Evolutionary conservation across 306 rosid genomes (phyloP), one percentile per base, ranked within the genome.

Genomic region (Prunus armeniaca): DNA sequence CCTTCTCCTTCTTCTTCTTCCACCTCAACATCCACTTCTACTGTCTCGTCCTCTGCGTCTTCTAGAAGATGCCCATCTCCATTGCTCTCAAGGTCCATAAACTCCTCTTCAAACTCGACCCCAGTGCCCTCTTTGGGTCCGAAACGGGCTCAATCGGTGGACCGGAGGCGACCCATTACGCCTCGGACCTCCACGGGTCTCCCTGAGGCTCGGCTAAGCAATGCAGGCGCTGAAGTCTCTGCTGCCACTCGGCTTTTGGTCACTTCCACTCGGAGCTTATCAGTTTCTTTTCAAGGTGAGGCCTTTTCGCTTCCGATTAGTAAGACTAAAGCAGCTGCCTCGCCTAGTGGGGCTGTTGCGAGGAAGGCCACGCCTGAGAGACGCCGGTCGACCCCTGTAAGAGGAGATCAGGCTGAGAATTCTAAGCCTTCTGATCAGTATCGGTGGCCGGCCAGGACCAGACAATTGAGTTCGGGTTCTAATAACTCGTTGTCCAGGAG

Each of bases 221-320:
- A 84, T 84, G 87, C 82, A 8, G 80, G 83, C 19, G 78, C 76
- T 17, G 93, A 89, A 27, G 80, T 80, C 30, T 86, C 96, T 45
- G 84, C 88, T 17, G 99, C 97, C 10, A 82, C 96, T 4, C 89
- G 93, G 88, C 99, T 93, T 67, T 76, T 96, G 27, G 91, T 93
- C 45, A 96, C 96, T 75, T 96, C 99, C 25, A 92, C 98, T 2
- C 79, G 99, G 89, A 96, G 99, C 77, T 73, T 96, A 19, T 96
- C 99, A 24, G 98, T 96, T 82, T 96, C 99, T 17, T 96, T 96
- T 72, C 99, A 96, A 70, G 99, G 99, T 0, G 98, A 93, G 79
- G 86, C 97, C 20, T 96, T 89, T 75, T 91, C 99, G 55, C 96
- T 96, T 75, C 98, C 99, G 85, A 86, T 96, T 82, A 96, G 98